phyloP scores from a whole-genome alignment of 1,284 basidiomycete species.

The Cutaneotrichosporon cutaneum region DNA sequence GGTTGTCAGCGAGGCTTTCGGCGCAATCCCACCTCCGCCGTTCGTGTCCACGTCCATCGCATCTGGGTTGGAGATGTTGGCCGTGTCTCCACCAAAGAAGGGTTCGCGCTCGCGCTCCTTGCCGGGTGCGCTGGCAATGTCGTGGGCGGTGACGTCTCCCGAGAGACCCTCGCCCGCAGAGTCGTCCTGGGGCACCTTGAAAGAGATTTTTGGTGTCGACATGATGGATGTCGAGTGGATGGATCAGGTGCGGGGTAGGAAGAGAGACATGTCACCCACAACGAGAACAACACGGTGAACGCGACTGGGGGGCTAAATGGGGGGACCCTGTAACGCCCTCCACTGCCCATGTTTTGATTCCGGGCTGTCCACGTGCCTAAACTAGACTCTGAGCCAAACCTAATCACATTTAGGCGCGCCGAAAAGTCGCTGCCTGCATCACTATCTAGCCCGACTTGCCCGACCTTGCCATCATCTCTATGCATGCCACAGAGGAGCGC shows the following conservation, averaged over 20 bases:
- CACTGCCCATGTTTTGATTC: too few relatives aligned
- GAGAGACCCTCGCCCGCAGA: slow-evolving; percentile 27
- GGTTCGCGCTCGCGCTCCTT: slow-evolving; percentile 54
- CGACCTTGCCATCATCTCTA: not conserved
- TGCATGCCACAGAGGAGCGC: not conserved
- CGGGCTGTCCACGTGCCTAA: not conserved
- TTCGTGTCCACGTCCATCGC: slow-evolving; percentile 35
- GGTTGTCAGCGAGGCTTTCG: slow-evolving; percentile 6
- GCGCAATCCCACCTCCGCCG: slow-evolving; percentile 30
- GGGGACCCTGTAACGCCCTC: too few relatives aligned
- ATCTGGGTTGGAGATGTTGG: slow-evolving; percentile 46
- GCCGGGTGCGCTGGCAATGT: slow-evolving; percentile 48
- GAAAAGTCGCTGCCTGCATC: too few relatives aligned
- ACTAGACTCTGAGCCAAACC: not conserved
- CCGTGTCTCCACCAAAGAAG: slow-evolving; percentile 48
- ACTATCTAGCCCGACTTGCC: not conserved
- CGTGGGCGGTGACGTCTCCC: slow-evolving; percentile 47
- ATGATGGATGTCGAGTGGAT: slow-evolving; percentile 26
- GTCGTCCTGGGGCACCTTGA: slow-evolving; percentile 34
- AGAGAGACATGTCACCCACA: not conserved
- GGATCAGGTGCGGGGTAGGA: slow-evolving; percentile 6
- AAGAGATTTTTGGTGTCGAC: slow-evolving; percentile 50
- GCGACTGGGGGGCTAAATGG: too few relatives aligned
- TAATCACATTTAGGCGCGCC: not conserved
- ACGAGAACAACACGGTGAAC: not conserved